phyloP scores from a whole-genome alignment of 1,284 basidiomycete species.

The Xerocomus amazonicus region DNA sequence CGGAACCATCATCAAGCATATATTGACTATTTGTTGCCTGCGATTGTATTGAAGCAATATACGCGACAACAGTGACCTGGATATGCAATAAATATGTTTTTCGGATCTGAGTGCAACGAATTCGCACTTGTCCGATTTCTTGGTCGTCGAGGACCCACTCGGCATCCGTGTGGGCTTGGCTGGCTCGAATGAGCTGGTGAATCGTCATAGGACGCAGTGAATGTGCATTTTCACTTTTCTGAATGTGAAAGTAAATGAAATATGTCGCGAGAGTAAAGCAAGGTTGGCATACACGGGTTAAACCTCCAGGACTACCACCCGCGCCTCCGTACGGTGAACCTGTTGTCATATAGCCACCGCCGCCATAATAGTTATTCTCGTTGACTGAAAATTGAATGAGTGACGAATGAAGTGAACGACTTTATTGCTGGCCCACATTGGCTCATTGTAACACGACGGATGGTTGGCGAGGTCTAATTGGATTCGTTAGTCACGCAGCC shows the following conservation, averaged over 20 bases:
- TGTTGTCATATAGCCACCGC: slow-evolving; percentile 40
- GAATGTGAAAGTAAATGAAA: slow-evolving; percentile 2
- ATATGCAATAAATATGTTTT: background rate
- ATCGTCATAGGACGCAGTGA: slow-evolving; percentile 86
- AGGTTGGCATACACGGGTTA: slow-evolving; percentile 33
- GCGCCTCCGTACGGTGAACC: slow-evolving; percentile 44
- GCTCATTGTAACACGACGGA: slow-evolving; percentile 33
- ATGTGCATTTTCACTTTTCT: slow-evolving; percentile 52
- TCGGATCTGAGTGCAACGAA: background rate
- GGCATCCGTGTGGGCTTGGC: slow-evolving; percentile 83
- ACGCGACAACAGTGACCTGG: slow-evolving; percentile 77
- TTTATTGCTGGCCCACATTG: slow-evolving; percentile 35
- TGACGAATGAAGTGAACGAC: background rate
- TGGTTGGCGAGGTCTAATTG: background rate
- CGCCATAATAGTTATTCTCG: slow-evolving; percentile 38
- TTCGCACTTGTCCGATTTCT: slow-evolving; percentile 76
- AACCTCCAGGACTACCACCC: slow-evolving; percentile 44
- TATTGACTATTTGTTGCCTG: slow-evolving; percentile 85
- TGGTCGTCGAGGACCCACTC: slow-evolving; percentile 82
- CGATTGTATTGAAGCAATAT: slow-evolving; percentile 65
- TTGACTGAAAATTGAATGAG: slow-evolving; percentile 21
- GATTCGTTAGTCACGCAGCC: background rate
- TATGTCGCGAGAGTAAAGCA: background rate
- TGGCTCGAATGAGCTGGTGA: slow-evolving; percentile 73
- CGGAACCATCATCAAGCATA: slow-evolving; percentile 86